phyloP scores from a whole-genome alignment of 257 asterid species.

The Capsicum pubescens region DNA sequence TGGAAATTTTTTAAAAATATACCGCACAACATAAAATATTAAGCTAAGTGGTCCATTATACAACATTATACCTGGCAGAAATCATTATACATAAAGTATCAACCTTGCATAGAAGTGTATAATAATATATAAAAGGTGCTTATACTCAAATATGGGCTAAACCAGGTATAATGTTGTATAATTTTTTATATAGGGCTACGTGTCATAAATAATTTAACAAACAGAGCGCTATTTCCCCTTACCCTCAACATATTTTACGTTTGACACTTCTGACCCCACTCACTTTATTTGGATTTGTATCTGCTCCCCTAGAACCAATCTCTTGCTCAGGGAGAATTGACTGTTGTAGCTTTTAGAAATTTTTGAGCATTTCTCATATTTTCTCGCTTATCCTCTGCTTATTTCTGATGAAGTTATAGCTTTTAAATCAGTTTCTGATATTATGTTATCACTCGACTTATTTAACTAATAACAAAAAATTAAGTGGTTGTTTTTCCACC shows the following conservation, averaged over 20 bases:
- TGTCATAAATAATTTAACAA: too few relatives aligned
- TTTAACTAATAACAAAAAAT: neutral
- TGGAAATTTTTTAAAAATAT: too few relatives aligned
- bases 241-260: neutral
- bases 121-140: too few relatives aligned
- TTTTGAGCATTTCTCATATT: neutral
- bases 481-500: constrained; percentile 5
- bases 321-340: neutral
- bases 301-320: neutral
- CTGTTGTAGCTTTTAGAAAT: neutral
- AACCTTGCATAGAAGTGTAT: too few relatives aligned
- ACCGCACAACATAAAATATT: too few relatives aligned
- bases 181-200: too few relatives aligned
- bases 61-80: too few relatives aligned
- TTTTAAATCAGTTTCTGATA: neutral
- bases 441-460: neutral
- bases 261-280: neutral
- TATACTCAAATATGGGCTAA: too few relatives aligned
- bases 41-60: too few relatives aligned
- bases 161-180: too few relatives aligned
- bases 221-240: too few relatives aligned
- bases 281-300: constrained; percentile 9
- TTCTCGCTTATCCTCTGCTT: neutral
- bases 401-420: neutral
- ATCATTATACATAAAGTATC: too few relatives aligned